Percentiles rank a stretch among this genome's conserved stretches.
Conservation (phyloP, 768 basidiomycete genomes). For the Clitopilus hobsonii region DNA sequence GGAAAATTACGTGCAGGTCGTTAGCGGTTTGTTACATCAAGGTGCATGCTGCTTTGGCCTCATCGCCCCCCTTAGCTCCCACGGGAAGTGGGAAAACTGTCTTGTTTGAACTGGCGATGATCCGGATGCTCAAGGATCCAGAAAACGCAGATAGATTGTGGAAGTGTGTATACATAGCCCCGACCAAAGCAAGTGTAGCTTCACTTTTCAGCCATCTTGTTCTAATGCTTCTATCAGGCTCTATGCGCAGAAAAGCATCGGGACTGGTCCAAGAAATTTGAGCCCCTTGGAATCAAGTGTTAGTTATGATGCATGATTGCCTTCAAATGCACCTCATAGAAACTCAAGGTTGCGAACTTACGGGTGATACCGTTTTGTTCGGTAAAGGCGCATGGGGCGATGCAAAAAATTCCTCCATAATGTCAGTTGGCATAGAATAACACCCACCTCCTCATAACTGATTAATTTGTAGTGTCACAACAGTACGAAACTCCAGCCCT, state of each 20-base stretch:
- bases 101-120: conserved; percentile 87
- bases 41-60: neutral
- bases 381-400: conserved; percentile 68
- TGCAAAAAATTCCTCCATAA: conserved; percentile 71
- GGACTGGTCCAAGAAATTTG: conserved; percentile 86
- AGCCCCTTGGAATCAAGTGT: conserved; percentile 74
- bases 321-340: neutral
- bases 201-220: neutral
- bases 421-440: no score
- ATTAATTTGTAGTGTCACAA: no score
- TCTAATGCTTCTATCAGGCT: conserved; percentile 43
- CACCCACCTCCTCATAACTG: no score
- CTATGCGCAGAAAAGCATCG: conserved; percentile 78
- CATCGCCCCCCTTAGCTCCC: conserved; percentile 55
- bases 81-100: conserved; percentile 97
- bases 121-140: conserved; percentile 58
- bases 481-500: no score
- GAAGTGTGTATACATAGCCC: conserved; percentile 90
- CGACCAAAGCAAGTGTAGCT: conserved; percentile 63
- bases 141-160: conserved; percentile 25
- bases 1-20: no score
- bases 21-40: conserved; percentile 50
- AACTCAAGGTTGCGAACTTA: conserved; percentile 75
- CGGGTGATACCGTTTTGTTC: conserved; percentile 79
- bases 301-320: conserved; percentile 11